Base-by-base conservation (phyloP, 2,329 filamentous ascomycete species). In the Chaetomium globosum region DNA sequence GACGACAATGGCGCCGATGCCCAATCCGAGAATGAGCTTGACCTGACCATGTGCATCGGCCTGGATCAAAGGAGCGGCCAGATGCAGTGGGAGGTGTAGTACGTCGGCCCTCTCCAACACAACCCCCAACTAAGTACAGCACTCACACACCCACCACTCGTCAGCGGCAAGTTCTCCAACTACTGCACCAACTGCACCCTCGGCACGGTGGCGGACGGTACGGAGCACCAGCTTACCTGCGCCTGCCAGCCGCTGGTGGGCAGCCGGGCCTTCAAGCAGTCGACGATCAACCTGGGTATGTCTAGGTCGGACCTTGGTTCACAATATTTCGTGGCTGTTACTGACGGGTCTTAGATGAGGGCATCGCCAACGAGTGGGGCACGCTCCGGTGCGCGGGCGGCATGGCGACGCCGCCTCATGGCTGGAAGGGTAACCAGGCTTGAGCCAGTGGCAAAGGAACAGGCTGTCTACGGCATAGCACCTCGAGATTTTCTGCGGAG, bases 91-190 rank as follows among this genome's bases (percentile, higher is more conserved):
- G 33, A 54, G 21, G 19, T 63, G 9, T 65, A 68, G 69, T 71
- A 51, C 60, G 69, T 56, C 2, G 8, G 52, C 30, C n/a, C 19
- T 10, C 6, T 26, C 19, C 30, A 19, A 19, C 13, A 28, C 19
- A 13, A 23, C n/a, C 13, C n/a, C 30, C 19, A 33, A 13, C 19
- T 26, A 16, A 48, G 19, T 3, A n/a, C n/a, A 19, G 39, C 19
- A 4, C 49, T 67, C 21, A 57, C 33, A 51, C 12, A 31, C 21
- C 1, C 7, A 26, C 26, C 21, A 39, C 19, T 16, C 7, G 1
- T 7, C 58, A 71, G 70, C n/a, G 71, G 71, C 55, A 72, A 72
- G 36, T 67, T 66, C 55, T 48, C 65, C 46, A 64, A 64, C 58
- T 67, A 69, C 61, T 71, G 70, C 64, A 51, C 33, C 16, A 46